Conservation (phyloP, 768 basidiomycete genomes). For the Boletus reticuloceps region DNA sequence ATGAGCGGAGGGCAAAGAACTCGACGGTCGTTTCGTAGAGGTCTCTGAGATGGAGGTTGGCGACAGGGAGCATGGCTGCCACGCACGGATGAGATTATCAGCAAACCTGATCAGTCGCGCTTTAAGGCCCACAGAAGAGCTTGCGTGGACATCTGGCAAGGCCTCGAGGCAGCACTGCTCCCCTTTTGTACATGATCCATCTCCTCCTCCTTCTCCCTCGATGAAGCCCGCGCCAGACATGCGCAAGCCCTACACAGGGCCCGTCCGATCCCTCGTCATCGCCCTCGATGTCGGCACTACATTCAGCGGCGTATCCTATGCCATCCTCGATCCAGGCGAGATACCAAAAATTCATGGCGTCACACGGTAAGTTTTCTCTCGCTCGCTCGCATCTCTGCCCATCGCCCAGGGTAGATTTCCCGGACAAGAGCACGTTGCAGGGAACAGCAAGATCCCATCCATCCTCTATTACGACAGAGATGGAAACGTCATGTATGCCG, state of each 20-base stretch:
- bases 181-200: background rate
- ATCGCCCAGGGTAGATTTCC: constrained; percentile 54
- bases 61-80: constrained; percentile 42
- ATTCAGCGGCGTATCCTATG: constrained; percentile 81
- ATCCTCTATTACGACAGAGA: constrained; percentile 69
- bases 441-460: constrained; percentile 82
- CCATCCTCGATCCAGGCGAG: constrained; percentile 78
- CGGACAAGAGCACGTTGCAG: constrained; percentile 82
- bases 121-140: constrained; percentile 9
- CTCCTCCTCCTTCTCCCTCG: too few species aligned
- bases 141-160: constrained; percentile 14
- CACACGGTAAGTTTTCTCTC: constrained; percentile 51
- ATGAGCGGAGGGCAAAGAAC: constrained; percentile 49
- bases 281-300: constrained; percentile 84
- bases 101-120: constrained; percentile 16
- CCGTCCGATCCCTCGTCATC: constrained; percentile 63
- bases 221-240: constrained; percentile 54
- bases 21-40: constrained; percentile 58
- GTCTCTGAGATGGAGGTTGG: constrained; percentile 45
- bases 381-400: background rate
- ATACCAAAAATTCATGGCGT: constrained; percentile 80
- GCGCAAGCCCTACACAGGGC: constrained; percentile 71
- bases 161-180: constrained; percentile 19
- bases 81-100: constrained; percentile 38
- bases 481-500: constrained; percentile 67